Conservation (phyloP, 192 early-diverging fungal species). For the Coemansia sp. region DNA sequence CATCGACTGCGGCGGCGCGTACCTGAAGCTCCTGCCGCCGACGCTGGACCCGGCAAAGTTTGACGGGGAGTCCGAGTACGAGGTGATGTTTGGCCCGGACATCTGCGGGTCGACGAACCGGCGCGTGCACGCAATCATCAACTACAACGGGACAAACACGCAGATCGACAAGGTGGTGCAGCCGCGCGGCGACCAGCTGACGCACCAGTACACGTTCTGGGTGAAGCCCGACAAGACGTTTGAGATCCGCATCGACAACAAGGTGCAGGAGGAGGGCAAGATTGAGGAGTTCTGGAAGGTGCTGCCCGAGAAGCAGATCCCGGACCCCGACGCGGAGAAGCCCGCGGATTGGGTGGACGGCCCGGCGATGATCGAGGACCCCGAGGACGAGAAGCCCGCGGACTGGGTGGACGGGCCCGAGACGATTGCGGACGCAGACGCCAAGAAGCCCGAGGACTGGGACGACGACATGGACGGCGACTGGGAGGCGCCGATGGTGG, state of each 20-base stretch:
- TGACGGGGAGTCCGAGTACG: conserved; percentile 80
- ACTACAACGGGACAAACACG: conserved; percentile 88
- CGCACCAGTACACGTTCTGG: conserved; percentile 89
- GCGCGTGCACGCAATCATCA: conserved; percentile 94
- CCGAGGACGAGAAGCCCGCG: conserved; percentile 68
- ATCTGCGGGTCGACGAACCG: conserved; percentile 83
- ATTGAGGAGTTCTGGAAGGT: conserved; percentile 81
- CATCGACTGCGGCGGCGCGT: conserved; percentile 91
- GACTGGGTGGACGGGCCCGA: conserved; percentile 75
- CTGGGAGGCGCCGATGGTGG: conserved; percentile 84
- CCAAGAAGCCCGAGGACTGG: conserved; percentile 89
- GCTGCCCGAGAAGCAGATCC: conserved; percentile 71
- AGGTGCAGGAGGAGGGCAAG: conserved; percentile 76
- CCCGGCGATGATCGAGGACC: conserved; percentile 66
- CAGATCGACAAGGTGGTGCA: conserved; percentile 68
- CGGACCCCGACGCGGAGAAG: conserved; percentile 80
- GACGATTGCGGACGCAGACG: conserved; percentile 79
- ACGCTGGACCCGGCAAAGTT: conserved; percentile 75
- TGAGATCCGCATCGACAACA: conserved; percentile 69
- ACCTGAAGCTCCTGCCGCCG: conserved; percentile 85
- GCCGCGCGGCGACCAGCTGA: conserved; percentile 76
- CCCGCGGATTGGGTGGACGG: conserved; percentile 90
- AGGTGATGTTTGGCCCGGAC: conserved; percentile 89
- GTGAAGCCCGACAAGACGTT: conserved; percentile 77
- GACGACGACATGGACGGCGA: conserved; percentile 96